Conservation (phyloP, 257 asterid genomes). For the Plectranthus barbatus region DNA sequence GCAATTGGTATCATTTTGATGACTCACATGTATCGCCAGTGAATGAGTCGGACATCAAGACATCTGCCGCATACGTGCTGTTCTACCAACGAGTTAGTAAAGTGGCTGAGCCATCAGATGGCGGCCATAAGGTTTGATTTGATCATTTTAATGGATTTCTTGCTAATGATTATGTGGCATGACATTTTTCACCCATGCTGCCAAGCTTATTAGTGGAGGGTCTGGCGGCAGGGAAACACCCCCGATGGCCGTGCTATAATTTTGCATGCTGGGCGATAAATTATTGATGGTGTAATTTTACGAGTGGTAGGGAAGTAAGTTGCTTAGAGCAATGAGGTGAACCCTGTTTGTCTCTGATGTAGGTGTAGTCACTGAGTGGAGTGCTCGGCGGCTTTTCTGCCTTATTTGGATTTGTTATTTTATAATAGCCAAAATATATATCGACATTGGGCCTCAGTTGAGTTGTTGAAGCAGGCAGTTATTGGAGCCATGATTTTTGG, state of each 20-base stretch:
- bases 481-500: too few species aligned
- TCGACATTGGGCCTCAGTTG: too few species aligned
- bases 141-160: background rate
- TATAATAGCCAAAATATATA: too few species aligned
- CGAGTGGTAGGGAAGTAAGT: too few species aligned
- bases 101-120: slow-evolving; percentile 41
- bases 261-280: background rate
- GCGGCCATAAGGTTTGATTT: slow-evolving; percentile 20
- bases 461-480: too few species aligned
- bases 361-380: too few species aligned
- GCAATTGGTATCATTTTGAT: slow-evolving; percentile 87
- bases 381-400: too few species aligned
- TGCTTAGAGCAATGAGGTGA: too few species aligned
- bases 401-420: too few species aligned
- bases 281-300: too few species aligned
- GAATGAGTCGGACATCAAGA: slow-evolving; percentile 60
- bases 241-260: background rate
- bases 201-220: background rate
- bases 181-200: background rate
- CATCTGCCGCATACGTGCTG: slow-evolving; percentile 92
- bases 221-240: background rate
- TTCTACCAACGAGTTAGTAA: slow-evolving; percentile 68
- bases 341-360: too few species aligned
- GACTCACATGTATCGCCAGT: slow-evolving; percentile 79
- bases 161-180: slow-evolving; percentile 1